phyloP scores from a whole-genome alignment of 1,284 basidiomycete species.

The Pascua sp. region DNA sequence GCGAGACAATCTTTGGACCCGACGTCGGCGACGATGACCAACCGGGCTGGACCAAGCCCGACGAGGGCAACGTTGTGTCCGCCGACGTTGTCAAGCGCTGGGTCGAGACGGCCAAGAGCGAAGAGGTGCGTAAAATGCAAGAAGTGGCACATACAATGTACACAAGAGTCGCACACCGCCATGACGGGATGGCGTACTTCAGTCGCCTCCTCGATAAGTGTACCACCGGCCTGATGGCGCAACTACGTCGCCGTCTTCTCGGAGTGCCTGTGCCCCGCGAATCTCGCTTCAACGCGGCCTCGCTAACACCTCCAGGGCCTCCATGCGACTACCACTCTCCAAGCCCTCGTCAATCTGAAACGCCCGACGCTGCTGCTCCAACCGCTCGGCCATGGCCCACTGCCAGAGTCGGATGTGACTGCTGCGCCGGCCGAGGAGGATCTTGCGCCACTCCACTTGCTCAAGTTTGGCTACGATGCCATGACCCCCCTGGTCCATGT shows the following conservation, averaged over 20 bases:
- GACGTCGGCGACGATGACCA: slow-evolving; percentile 60
- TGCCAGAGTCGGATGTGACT: slow-evolving; percentile 49
- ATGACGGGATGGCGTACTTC: not conserved
- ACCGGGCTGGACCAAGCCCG: slow-evolving; percentile 40
- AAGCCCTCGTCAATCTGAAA: slow-evolving; percentile 86
- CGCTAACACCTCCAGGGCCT: slow-evolving; percentile 53
- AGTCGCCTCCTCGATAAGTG: not conserved
- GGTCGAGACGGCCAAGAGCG: slow-evolving; percentile 71
- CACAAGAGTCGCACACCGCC: not conserved
- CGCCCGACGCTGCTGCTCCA: slow-evolving; percentile 73
- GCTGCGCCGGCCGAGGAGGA: slow-evolving; percentile 3
- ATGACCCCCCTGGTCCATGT: slow-evolving; percentile 76
- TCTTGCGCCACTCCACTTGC: slow-evolving; percentile 55
- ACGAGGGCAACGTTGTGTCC: slow-evolving; percentile 57
- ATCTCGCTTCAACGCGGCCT: too few relatives aligned
- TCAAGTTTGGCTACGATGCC: slow-evolving; percentile 86
- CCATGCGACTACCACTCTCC: slow-evolving; percentile 80
- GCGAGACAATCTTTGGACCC: slow-evolving; percentile 67
- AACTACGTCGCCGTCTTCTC: too few relatives aligned
- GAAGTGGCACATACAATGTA: not conserved
- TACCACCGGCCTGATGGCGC: too few relatives aligned
- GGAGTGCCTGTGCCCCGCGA: too few relatives aligned
- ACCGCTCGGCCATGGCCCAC: slow-evolving; percentile 53
- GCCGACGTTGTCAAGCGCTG: slow-evolving; percentile 72
- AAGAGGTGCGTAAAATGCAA: slow-evolving; percentile 56